Evolutionary conservation across 2,329 filamentous ascomycete species (phyloP), one percentile per base, ranked within the genome.

Genomic region (Phialophora verrucosa): DNA sequence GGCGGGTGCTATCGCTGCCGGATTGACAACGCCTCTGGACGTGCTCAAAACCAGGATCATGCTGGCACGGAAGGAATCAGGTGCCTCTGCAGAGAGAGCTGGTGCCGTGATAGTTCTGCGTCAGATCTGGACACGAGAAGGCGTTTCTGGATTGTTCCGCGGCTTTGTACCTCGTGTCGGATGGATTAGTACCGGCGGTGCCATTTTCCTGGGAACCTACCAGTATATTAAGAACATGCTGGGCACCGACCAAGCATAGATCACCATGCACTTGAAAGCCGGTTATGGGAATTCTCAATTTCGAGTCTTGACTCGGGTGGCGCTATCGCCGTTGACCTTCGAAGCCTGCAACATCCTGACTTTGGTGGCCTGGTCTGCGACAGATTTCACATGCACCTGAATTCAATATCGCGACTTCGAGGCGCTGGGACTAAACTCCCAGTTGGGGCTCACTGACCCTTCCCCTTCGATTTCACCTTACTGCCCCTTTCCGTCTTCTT

Each of bases 1-100:
- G 42, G 88, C 92, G 0, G 95, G 95, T 0, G 93, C 90, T 0
- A 84, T 97, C 47, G 93, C 95, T 0, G 95, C 95, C 0, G 94
- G 87, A 0, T 76, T 94, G 66, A 99, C 95, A 27, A 99, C 95
- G 60, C 95, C 95, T 47, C 81, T 99, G 69, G 95, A 99, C 79
- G 95, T 99, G 69, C 83, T 99, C 72, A 99, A 99, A 87, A 99
- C 95, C 70, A 84, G 95, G 70, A 90, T 98, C 79, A 99, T 99
- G 95, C 82, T 99, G 72, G 90, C 91, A 14, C 85, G 87, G 74
- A 76, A 87, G 89, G 82, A 87, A 83, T 72, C 86, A 86, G 76
- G 44, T 77, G 78, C 4, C 80, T 38, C 77, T 78, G 7, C 72
- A 71, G 4, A 70, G 64, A 69, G 74, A 78, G 27, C 67, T 51